phyloP scores from a whole-genome alignment of 345 rosid species.

The Eucalyptus dawsonii region DNA sequence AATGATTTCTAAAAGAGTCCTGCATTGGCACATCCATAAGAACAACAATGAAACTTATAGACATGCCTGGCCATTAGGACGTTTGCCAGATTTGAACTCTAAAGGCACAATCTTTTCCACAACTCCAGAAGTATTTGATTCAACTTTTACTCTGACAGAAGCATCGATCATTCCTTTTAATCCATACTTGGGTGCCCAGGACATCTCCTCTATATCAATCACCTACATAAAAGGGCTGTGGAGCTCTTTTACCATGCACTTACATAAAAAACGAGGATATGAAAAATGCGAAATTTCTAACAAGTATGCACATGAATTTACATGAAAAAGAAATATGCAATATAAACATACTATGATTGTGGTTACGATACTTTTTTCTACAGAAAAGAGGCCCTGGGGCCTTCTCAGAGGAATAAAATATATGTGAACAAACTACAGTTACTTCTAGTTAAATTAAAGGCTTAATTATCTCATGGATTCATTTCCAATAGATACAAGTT shows the following conservation, averaged over 20 bases:
- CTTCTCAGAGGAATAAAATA: neutral
- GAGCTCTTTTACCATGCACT: neutral
- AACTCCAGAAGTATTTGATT: constrained; percentile 26
- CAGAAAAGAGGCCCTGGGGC: neutral
- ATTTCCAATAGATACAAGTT: neutral
- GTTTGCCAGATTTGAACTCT: constrained; percentile 94
- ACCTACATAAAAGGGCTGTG: constrained; percentile 27
- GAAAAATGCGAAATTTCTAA: neutral
- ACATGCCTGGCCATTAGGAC: constrained; percentile 71
- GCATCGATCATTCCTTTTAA: constrained; percentile 97
- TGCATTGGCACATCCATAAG: neutral
- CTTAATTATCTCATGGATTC: neutral
- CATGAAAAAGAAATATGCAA: neutral
- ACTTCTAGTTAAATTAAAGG: neutral
- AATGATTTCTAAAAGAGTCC: neutral
- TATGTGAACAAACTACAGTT: neutral
- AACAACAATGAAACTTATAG: neutral
- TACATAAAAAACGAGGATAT: neutral
- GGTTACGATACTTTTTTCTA: neutral
- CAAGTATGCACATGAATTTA: neutral
- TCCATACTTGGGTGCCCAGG: constrained; percentile 97
- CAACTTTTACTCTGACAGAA: constrained; percentile 58
- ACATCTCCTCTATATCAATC: constrained; percentile 94
- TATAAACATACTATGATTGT: neutral
- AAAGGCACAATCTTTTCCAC: constrained; percentile 68